These are phyloP conservation scores for Oxalis stricta DNA, from an alignment of 441 rosid species.

Conservation along the genomic window DNA sequence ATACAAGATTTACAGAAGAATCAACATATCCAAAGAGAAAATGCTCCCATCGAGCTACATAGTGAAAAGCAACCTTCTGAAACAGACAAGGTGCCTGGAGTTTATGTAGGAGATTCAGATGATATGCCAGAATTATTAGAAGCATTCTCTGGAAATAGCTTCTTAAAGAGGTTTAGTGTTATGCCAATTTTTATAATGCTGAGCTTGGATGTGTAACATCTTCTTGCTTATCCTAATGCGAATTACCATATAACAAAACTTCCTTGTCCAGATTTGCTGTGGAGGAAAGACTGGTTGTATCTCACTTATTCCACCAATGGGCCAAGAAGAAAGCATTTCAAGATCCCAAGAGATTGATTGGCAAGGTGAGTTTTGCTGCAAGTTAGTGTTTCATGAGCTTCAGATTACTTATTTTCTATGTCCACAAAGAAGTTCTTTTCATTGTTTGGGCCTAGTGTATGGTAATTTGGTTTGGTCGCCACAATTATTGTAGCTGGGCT, in stretches of 20 bases:
- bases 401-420: too few species aligned
- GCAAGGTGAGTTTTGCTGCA: conserved; percentile 53
- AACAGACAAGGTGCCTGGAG: conserved; percentile 13
- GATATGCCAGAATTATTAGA: conserved; percentile 26
- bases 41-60: conserved; percentile 12
- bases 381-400: too few species aligned
- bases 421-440: too few species aligned
- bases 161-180: conserved; percentile 67
- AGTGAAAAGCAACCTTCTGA: conserved; percentile 24
- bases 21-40: conserved; percentile 24
- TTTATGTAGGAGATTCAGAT: conserved; percentile 20
- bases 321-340: conserved; percentile 89
- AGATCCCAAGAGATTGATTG: conserved; percentile 72
- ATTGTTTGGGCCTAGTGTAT: too few species aligned
- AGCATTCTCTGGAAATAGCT: conserved; percentile 38
- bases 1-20: conserved; percentile 26
- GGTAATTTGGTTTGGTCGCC: too few species aligned
- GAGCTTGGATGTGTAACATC: conserved; percentile 1
- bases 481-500: too few species aligned
- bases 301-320: conserved; percentile 91
- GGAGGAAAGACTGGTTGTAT: conserved; percentile 69
- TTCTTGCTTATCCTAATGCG: not conserved
- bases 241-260: not conserved
- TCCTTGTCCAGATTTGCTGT: conserved; percentile 48
- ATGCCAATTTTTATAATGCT: conserved; percentile 8